Evolutionary conservation across 2,329 filamentous ascomycete species (phyloP).

Genomic region (Zymoseptoria tritici): DNA sequence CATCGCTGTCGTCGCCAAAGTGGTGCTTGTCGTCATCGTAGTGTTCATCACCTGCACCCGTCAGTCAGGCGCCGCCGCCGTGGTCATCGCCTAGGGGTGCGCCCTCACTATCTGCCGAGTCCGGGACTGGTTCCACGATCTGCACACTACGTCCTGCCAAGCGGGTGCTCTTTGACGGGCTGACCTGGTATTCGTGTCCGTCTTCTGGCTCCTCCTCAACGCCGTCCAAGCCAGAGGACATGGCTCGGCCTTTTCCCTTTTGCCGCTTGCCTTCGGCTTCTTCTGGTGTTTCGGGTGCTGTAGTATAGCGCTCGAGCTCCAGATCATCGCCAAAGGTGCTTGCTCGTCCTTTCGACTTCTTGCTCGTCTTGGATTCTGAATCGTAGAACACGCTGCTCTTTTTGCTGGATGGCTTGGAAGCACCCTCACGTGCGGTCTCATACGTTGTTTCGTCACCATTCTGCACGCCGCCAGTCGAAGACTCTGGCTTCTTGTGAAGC

Average conservation of each 20-base stretch:
- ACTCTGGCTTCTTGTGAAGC: not conserved
- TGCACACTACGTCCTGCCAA: slow-evolving; percentile 13
- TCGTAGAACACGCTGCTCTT: slow-evolving; percentile 15
- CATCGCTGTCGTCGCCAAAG: not conserved
- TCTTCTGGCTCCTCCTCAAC: slow-evolving; percentile 11
- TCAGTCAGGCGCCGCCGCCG: not conserved
- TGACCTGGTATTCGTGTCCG: not conserved
- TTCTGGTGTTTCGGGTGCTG: slow-evolving; percentile 8
- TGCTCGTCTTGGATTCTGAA: slow-evolving; percentile 8
- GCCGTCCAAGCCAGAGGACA: slow-evolving; percentile 9
- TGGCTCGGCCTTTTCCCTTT: slow-evolving; percentile 15
- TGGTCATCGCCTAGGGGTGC: not conserved
- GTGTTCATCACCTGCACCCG: not conserved
- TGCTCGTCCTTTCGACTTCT: slow-evolving; percentile 11
- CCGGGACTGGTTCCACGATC: slow-evolving; percentile 16
- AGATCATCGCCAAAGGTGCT: slow-evolving; percentile 6
- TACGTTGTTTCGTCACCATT: slow-evolving; percentile 1
- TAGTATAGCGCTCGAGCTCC: slow-evolving; percentile 14
- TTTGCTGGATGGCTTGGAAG: slow-evolving; percentile 7
- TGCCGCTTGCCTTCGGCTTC: slow-evolving; percentile 6
- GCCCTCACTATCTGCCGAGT: not conserved
- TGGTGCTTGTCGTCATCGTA: not conserved
- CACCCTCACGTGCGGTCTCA: slow-evolving; percentile 1
- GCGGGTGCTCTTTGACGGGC: not conserved
- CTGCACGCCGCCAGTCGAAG: not conserved